A percentile compares a stretch with the other conserved stretches of the same genome.
Conservation (phyloP, 2,329 filamentous ascomycete genomes). For the Cytospora piceicola region DNA sequence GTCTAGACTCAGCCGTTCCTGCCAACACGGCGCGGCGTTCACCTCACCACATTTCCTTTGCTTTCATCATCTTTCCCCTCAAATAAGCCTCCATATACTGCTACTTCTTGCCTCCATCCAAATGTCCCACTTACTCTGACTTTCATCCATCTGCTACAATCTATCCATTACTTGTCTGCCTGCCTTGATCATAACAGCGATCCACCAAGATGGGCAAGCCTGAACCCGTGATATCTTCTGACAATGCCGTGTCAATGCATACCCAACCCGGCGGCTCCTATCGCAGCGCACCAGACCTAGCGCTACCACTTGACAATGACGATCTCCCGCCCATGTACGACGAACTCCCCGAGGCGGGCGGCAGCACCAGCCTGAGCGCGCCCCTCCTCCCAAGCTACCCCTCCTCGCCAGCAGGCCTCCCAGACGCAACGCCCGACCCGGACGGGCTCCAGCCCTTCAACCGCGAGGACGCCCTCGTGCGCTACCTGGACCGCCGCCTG, state of each 20-base stretch:
- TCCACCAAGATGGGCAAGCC: constrained; percentile 35
- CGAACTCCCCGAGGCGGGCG: constrained; percentile 37
- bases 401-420: constrained; percentile 27
- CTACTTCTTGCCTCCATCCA: too few relatives aligned
- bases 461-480: constrained; percentile 19
- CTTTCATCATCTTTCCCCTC: too few relatives aligned
- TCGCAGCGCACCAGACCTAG: constrained; percentile 43
- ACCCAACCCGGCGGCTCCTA: constrained; percentile 37
- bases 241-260: constrained; percentile 39
- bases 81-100: background rate
- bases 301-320: constrained; percentile 33
- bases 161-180: background rate
- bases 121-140: background rate
- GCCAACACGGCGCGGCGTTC: background rate
- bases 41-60: too few relatives aligned
- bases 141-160: background rate
- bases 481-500: constrained; percentile 50
- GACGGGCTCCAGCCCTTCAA: constrained; percentile 17
- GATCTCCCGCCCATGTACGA: constrained; percentile 54
- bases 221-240: constrained; percentile 27
- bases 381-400: constrained; percentile 33
- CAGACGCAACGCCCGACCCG: too few relatives aligned
- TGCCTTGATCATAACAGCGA: background rate
- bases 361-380: constrained; percentile 31
- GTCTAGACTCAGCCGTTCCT: background rate